A percentile compares a stretch with the other conserved stretches of the same genome.
These are phyloP conservation scores for Nemania sp. DNA, from an alignment of 2,329 filamentous ascomycete species.

Conservation along the genomic window DNA sequence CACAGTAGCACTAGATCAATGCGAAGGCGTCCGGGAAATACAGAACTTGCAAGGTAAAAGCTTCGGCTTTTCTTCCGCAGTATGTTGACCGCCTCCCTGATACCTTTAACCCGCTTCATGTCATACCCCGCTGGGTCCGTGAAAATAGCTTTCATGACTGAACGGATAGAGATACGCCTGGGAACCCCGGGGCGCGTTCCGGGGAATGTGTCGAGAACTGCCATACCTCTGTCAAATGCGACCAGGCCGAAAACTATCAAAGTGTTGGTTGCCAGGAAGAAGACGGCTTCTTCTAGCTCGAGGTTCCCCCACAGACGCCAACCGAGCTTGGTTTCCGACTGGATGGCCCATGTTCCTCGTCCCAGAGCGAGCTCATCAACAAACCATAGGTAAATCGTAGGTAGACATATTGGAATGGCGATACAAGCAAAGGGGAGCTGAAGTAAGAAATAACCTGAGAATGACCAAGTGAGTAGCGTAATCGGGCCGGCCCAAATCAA, in stretches of 20 bases:
- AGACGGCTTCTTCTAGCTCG: constrained; percentile 79
- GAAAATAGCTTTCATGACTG: constrained; percentile 65
- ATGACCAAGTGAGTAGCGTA: constrained; percentile 70
- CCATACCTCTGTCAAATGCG: constrained; percentile 76
- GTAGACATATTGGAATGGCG: constrained; percentile 68
- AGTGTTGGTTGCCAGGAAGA: constrained; percentile 77
- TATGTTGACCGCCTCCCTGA: constrained; percentile 69
- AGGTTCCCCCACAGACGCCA: constrained; percentile 72
- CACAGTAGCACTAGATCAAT: constrained; percentile 75
- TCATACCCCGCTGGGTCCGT: constrained; percentile 64
- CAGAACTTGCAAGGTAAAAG: constrained; percentile 78
- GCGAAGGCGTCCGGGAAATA: constrained; percentile 75
- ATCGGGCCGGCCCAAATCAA: constrained; percentile 76
- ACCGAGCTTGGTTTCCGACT: constrained; percentile 73
- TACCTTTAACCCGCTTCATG: constrained; percentile 65
- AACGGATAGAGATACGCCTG: constrained; percentile 59
- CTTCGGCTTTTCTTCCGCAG: constrained; percentile 75
- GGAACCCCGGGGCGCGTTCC: constrained; percentile 65
- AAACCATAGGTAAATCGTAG: constrained; percentile 78
- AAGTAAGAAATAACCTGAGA: constrained; percentile 73
- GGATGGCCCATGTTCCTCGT: constrained; percentile 79
- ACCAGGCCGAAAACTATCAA: constrained; percentile 77
- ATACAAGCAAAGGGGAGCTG: constrained; percentile 69
- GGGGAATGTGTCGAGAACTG: constrained; percentile 73
- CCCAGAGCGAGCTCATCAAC: constrained; percentile 76